phyloP scores from a whole-genome alignment of 768 basidiomycete species.

The Multifurca ochricompacta region DNA sequence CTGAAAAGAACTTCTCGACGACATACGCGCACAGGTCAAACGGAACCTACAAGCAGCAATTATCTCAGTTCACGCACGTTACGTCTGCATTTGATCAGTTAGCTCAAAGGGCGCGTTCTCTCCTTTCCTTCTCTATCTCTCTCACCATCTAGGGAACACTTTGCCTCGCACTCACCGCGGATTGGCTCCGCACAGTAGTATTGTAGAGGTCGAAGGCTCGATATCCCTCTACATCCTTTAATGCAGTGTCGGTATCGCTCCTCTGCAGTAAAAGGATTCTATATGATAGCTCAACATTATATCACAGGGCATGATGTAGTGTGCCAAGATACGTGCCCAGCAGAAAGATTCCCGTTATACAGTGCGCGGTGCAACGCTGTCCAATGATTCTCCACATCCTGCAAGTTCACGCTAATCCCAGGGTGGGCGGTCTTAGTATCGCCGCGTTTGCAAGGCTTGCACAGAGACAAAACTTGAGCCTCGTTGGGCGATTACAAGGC shows the following conservation, averaged over 20 bases:
- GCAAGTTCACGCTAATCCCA: conserved; percentile 66
- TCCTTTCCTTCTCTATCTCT: no score
- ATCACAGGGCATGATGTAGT: neutral
- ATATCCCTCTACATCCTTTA: conserved; percentile 84
- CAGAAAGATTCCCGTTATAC: conserved; percentile 68
- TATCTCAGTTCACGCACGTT: no score
- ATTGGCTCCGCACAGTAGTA: no score
- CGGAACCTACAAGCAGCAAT: no score
- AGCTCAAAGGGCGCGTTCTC: no score
- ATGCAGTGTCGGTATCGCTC: conserved; percentile 56
- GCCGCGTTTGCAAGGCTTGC: neutral
- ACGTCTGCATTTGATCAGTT: no score
- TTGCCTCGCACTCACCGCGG: no score
- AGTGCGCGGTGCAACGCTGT: conserved; percentile 84
- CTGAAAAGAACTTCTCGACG: no score
- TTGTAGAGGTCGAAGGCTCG: conserved; percentile 93
- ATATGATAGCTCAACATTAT: neutral
- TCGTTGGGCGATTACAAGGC: no score
- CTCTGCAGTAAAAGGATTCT: conserved; percentile 72
- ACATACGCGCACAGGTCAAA: no score
- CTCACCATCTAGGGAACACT: no score
- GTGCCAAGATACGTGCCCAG: conserved; percentile 41
- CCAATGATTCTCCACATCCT: conserved; percentile 83
- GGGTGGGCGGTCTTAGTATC: conserved; percentile 37
- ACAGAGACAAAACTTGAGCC: no score